A percentile compares a stretch with the other conserved stretches of the same genome.
These are phyloP conservation scores for Phytophthora hibernalis DNA, from an alignment of 352 stramenopile species.

Conservation along the genomic window DNA sequence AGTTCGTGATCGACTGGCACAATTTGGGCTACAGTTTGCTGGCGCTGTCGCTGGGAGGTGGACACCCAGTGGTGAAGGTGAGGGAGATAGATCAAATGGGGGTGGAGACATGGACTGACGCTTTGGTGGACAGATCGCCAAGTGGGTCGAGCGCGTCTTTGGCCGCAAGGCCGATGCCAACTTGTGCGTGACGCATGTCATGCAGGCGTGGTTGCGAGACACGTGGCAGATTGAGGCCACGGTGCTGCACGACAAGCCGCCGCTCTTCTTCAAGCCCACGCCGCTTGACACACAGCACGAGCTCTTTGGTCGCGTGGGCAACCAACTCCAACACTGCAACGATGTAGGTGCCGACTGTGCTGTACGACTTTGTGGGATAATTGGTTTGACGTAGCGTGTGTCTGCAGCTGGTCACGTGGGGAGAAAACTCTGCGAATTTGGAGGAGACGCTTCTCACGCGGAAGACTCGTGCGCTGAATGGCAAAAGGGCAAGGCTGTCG, in stretches of 20 bases:
- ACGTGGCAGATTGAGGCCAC: conserved; percentile 91
- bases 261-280: conserved; percentile 93
- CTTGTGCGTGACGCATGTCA: conserved; percentile 97
- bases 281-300: conserved; percentile 88
- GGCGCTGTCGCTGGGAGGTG: conserved; percentile 64
- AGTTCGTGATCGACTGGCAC: conserved; percentile 99
- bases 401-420: conserved; percentile 48
- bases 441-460: conserved; percentile 77
- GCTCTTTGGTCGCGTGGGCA: conserved; percentile 86
- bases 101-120: not conserved
- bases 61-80: conserved; percentile 81
- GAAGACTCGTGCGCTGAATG: conserved; percentile 32
- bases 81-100: not conserved
- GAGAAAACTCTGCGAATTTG: conserved; percentile 22
- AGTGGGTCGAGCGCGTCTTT: conserved; percentile 89
- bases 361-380: not conserved
- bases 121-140: conserved; percentile 61
- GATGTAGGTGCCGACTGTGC: conserved; percentile 50
- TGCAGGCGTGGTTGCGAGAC: conserved; percentile 93
- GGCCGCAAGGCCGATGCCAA: conserved; percentile 93
- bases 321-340: conserved; percentile 75
- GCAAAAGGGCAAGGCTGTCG: conserved; percentile 33
- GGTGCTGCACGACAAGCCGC: conserved; percentile 96
- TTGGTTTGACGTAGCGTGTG: conserved; percentile 6
- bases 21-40: conserved; percentile 99